Evolutionary conservation across 768 basidiomycete species (phyloP).

Genomic region (Pleurotus tuoliensis): DNA sequence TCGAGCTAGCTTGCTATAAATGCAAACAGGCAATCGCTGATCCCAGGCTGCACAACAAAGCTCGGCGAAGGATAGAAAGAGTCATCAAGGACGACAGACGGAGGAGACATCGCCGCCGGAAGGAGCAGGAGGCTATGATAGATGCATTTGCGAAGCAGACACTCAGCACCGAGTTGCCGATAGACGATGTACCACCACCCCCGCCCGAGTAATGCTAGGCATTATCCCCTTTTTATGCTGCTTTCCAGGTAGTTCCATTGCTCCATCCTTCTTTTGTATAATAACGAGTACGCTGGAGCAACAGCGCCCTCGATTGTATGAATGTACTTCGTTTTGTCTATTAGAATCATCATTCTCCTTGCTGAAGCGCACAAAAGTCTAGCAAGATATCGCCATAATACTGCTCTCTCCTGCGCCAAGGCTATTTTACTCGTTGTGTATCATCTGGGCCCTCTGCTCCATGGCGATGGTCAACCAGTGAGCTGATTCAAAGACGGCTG

Average conservation of each 20-base stretch:
- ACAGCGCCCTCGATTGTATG: not conserved
- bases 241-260: constrained; percentile 3
- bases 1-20: constrained; percentile 80
- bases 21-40: constrained; percentile 67
- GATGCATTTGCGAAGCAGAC: constrained; percentile 69
- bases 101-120: constrained; percentile 74
- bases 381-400: no score
- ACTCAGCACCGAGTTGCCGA: constrained; percentile 26
- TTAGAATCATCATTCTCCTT: constrained; percentile 2
- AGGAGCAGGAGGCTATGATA: constrained; percentile 80
- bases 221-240: not conserved
- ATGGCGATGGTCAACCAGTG: not conserved
- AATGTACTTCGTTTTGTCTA: not conserved
- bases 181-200: constrained; percentile 19
- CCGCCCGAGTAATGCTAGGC: constrained; percentile 15
- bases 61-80: constrained; percentile 69
- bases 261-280: constrained; percentile 6
- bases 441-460: not conserved
- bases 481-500: not conserved
- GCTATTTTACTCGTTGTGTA: no score
- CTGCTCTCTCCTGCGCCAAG: no score
- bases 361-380: no score
- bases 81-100: constrained; percentile 85
- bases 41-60: constrained; percentile 60
- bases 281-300: constrained; percentile 3